Evolutionary conservation across 805 yeast genomes (phyloP).

Genomic region (Spathaspora hagerdaliae): DNA sequence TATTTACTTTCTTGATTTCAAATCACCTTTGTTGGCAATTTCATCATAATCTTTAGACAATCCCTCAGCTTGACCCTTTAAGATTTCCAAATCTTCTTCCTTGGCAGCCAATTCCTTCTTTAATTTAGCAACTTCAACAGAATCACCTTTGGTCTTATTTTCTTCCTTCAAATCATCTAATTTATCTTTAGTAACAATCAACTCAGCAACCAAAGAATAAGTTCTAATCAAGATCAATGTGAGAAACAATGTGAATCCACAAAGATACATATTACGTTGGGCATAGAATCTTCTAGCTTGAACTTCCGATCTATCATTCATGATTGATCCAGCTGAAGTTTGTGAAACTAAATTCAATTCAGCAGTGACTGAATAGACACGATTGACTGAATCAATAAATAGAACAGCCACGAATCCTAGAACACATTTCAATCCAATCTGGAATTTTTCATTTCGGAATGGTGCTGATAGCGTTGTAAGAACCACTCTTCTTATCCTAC

Average conservation of each 20-base stretch:
- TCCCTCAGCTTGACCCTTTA: constrained; percentile 70
- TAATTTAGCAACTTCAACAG: constrained; percentile 43
- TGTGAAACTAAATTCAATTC: constrained; percentile 45
- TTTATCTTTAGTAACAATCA: constrained; percentile 61
- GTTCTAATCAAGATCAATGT: constrained; percentile 84
- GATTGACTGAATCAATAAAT: constrained; percentile 83
- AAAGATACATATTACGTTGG: constrained; percentile 92
- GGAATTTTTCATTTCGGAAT: constrained; percentile 65
- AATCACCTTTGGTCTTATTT: constrained; percentile 16
- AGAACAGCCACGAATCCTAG: constrained; percentile 79
- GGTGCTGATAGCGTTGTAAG: constrained; percentile 63
- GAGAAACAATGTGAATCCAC: constrained; percentile 91
- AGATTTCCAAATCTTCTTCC: constrained; percentile 58
- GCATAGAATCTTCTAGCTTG: constrained; percentile 92
- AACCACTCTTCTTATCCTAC: constrained; percentile 63
- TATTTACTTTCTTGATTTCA: constrained; percentile 4
- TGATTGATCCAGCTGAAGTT: constrained; percentile 16
- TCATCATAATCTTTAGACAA: constrained; percentile 62
- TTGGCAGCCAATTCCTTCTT: constrained; percentile 46
- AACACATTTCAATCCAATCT: constrained; percentile 74
- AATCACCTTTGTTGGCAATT: constrained; percentile 12
- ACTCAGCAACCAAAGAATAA: constrained; percentile 71
- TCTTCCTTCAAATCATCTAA: constrained; percentile 35
- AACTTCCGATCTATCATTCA: constrained; percentile 70
- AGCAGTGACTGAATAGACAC: constrained; percentile 65